These are phyloP conservation scores for Solanum clarkiae DNA, from an alignment of 257 asterid genomes.

Conservation along the genomic window DNA sequence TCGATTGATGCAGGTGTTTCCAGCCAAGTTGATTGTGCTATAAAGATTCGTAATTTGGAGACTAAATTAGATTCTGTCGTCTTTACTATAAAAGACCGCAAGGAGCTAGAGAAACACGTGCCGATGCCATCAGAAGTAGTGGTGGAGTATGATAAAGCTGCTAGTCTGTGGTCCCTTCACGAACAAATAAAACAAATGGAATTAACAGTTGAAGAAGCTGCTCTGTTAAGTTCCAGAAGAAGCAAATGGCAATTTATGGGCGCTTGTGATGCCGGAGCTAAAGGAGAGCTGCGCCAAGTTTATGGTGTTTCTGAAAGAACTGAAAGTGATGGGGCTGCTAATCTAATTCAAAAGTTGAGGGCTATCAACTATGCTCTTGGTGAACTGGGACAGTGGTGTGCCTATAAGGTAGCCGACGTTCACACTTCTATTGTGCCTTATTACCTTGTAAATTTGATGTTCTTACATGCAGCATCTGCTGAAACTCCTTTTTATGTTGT, in stretches of 20 bases:
- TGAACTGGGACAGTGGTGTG: constrained; percentile 99
- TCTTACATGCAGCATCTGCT: not conserved
- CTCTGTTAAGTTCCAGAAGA: constrained; percentile 84
- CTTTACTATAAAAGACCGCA: constrained; percentile 92
- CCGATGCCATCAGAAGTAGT: constrained; percentile 96
- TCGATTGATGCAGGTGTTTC: constrained; percentile 62
- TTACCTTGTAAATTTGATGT: not conserved
- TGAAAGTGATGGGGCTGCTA: constrained; percentile 98
- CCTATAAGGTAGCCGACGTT: constrained; percentile 57
- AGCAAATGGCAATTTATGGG: constrained; percentile 99
- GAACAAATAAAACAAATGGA: constrained; percentile 96
- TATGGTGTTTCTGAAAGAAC: constrained; percentile 99
- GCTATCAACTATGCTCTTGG: constrained; percentile 97
- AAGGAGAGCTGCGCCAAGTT: constrained; percentile 85
- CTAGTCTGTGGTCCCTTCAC: constrained; percentile 92
- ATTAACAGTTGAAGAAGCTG: constrained; percentile 81
- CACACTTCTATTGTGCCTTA: not conserved
- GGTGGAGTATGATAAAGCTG: constrained; percentile 92
- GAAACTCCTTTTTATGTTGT: constrained; percentile 7
- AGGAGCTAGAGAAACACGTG: constrained; percentile 90
- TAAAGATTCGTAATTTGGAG: constrained; percentile 91
- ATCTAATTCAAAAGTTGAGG: constrained; percentile 88
- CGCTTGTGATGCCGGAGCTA: constrained; percentile 98
- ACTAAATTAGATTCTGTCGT: constrained; percentile 80
- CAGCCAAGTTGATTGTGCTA: constrained; percentile 96